phyloP scores from a whole-genome alignment of 2,329 filamentous ascomycete genomes.

The Alternaria dauci region DNA sequence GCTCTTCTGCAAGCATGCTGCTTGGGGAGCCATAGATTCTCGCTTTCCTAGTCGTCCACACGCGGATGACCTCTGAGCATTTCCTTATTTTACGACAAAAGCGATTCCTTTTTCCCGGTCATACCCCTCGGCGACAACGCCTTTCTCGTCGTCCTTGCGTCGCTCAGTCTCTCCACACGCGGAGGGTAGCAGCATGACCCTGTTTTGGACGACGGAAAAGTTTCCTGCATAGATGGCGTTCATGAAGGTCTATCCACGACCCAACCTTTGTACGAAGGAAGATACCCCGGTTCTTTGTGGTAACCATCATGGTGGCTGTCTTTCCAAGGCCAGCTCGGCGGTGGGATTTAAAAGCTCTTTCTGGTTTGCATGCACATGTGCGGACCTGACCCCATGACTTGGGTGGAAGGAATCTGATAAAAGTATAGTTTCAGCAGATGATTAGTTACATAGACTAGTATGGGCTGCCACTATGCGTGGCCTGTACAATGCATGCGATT shows the following conservation, averaged over 20 bases:
- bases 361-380: conserved; percentile 41
- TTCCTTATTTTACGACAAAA: conserved; percentile 46
- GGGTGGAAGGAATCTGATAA: conserved; percentile 50
- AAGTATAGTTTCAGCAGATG: conserved; percentile 48
- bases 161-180: conserved; percentile 34
- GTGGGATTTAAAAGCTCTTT: conserved; percentile 32
- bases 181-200: conserved; percentile 36
- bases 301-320: conserved; percentile 36
- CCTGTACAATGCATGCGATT: conserved; percentile 40
- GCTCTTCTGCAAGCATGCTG: conserved; percentile 51
- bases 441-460: conserved; percentile 46
- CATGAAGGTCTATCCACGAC: conserved; percentile 41
- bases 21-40: conserved; percentile 53
- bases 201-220: conserved; percentile 45
- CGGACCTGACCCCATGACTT: conserved; percentile 36
- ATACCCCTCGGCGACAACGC: conserved; percentile 39
- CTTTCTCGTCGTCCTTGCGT: conserved; percentile 44
- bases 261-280: conserved; percentile 44
- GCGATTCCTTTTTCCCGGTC: conserved; percentile 52
- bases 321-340: conserved; percentile 35
- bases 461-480: conserved; percentile 29
- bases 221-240: conserved; percentile 52
- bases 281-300: conserved; percentile 43
- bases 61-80: conserved; percentile 43
- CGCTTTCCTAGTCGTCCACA: conserved; percentile 50